Evolutionary conservation across 768 basidiomycete genomes (phyloP).

Genomic region (Pisolithus sp.): DNA sequence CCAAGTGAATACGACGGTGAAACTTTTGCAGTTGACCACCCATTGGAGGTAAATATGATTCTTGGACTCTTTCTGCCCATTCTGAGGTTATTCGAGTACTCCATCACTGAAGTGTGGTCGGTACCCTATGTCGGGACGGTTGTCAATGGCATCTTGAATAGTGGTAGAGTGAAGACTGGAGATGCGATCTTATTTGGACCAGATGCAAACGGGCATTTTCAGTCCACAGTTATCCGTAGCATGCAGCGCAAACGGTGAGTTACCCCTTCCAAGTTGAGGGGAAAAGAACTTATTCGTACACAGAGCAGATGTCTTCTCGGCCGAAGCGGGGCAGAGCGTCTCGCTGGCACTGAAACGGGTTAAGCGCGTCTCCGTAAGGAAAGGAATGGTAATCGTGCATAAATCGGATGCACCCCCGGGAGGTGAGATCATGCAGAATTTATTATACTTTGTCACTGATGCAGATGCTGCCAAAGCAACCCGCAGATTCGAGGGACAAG

Average conservation of each 20-base stretch:
- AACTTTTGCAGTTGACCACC: slow-evolving; percentile 74
- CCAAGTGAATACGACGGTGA: slow-evolving; percentile 80
- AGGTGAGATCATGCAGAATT: slow-evolving; percentile 36
- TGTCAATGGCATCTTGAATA: slow-evolving; percentile 77
- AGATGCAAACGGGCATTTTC: slow-evolving; percentile 86
- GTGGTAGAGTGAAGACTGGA: slow-evolving; percentile 68
- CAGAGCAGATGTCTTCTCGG: slow-evolving; percentile 74
- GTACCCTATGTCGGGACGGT: slow-evolving; percentile 84
- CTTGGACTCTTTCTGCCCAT: background rate
- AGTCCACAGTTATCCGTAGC: slow-evolving; percentile 72
- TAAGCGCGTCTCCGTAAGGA: slow-evolving; percentile 71
- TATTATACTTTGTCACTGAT: background rate
- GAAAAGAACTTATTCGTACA: slow-evolving; percentile 2
- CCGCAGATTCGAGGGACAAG: slow-evolving; percentile 85
- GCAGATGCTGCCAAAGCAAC: slow-evolving; percentile 43
- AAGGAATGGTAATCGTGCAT: slow-evolving; percentile 90
- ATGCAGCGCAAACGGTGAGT: slow-evolving; percentile 88
- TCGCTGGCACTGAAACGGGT: slow-evolving; percentile 90
- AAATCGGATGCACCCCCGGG: slow-evolving; percentile 73
- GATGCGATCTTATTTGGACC: slow-evolving; percentile 85
- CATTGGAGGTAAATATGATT: slow-evolving; percentile 54
- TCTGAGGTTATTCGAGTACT: slow-evolving; percentile 45
- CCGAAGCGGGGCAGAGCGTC: slow-evolving; percentile 95
- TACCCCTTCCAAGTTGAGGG: background rate
- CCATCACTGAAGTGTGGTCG: slow-evolving; percentile 82